Percentiles rank a stretch among this genome's conserved stretches.
Conservation (phyloP, 441 rosid species). For the Pelargonium fulgidum region DNA sequence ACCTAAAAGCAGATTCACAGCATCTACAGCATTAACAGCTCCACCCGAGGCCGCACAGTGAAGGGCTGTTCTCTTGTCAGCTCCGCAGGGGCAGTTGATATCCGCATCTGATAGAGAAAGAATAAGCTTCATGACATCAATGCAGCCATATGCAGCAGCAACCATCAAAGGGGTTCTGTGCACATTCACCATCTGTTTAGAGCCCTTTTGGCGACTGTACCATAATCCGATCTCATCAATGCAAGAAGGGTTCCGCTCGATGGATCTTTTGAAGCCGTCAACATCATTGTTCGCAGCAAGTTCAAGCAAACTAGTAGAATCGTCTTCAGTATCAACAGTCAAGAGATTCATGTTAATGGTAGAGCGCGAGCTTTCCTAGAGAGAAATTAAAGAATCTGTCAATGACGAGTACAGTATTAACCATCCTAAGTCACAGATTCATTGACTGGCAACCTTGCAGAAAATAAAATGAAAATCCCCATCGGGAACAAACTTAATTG, state of each 20-base stretch:
- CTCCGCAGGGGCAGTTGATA: conserved; percentile 49
- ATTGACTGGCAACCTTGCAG: no score
- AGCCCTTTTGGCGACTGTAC: conserved; percentile 65
- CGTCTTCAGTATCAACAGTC: conserved; percentile 54
- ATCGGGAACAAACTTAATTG: no score
- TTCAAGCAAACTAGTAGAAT: conserved; percentile 61
- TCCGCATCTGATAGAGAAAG: conserved; percentile 51
- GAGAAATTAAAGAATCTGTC: background rate
- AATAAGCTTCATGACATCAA: conserved; percentile 52
- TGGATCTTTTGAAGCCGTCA: conserved; percentile 40
- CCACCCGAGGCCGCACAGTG: conserved; percentile 83
- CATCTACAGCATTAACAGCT: conserved; percentile 51
- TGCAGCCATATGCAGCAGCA: conserved; percentile 61
- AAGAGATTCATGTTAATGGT: conserved; percentile 51
- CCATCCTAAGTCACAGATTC: no score
- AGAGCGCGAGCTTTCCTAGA: conserved; percentile 29
- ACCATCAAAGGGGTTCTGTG: conserved; percentile 68
- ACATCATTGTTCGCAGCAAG: conserved; percentile 62
- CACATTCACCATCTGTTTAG: conserved; percentile 55
- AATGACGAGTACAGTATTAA: no score
- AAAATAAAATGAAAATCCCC: no score
- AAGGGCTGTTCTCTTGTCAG: conserved; percentile 52
- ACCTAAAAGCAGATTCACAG: conserved; percentile 52
- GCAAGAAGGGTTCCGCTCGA: conserved; percentile 48
- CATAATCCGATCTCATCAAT: conserved; percentile 57